Conservation (phyloP, 2,329 filamentous ascomycete species). For the Clarireedia hainanense region DNA sequence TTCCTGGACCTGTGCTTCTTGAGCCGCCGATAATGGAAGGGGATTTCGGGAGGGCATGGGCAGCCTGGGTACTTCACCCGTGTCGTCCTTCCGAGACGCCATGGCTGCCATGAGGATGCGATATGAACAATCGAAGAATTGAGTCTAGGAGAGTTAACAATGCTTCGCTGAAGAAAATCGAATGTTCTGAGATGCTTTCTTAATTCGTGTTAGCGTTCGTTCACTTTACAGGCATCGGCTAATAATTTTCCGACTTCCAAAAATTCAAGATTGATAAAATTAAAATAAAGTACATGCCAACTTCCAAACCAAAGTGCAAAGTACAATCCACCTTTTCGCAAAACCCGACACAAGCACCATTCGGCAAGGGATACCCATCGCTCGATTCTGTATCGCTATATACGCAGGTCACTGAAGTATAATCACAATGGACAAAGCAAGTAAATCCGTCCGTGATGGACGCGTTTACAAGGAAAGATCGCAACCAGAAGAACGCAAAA, state of each 20-base stretch:
- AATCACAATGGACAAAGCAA: constrained; percentile 8
- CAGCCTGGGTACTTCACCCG: constrained; percentile 24
- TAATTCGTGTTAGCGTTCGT: constrained; percentile 1
- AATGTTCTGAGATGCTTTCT: constrained; percentile 8
- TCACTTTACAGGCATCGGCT: not conserved
- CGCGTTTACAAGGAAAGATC: constrained; percentile 86
- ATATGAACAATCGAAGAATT: not conserved
- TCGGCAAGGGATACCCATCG: not conserved
- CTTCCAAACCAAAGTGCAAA: too few species aligned
- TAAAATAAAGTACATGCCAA: not conserved
- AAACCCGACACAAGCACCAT: not conserved
- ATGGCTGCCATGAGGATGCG: constrained; percentile 23
- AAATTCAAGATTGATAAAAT: not conserved
- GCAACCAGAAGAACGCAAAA: constrained; percentile 73
- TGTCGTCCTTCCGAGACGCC: constrained; percentile 18
- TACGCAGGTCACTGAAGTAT: constrained; percentile 31
- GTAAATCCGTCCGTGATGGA: constrained; percentile 30
- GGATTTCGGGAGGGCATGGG: constrained; percentile 61
- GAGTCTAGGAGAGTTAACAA: not conserved
- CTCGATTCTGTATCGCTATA: too few species aligned
- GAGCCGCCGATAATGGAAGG: constrained; percentile 70
- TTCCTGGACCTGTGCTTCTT: constrained; percentile 75
- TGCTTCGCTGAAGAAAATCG: constrained; percentile 3
- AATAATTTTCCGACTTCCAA: constrained; percentile 2
- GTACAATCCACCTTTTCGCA: not conserved